Evolutionary conservation across 2,329 filamentous ascomycete species (phyloP).

Genomic region (Chrysosporium keratinophilum): DNA sequence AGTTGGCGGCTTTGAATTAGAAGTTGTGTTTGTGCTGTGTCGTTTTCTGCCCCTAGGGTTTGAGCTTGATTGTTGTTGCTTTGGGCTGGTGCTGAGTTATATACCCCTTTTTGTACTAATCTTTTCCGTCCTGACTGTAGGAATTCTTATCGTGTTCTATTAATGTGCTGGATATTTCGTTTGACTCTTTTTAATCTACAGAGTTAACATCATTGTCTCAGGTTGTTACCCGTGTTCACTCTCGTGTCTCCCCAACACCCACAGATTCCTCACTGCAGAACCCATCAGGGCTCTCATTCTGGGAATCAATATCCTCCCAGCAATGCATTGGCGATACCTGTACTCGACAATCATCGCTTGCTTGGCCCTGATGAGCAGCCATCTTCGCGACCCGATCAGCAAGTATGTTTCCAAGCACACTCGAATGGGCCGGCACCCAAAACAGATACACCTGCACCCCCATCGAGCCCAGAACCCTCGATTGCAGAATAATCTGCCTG

Average conservation of each 20-base stretch:
- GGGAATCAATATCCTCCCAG: no score
- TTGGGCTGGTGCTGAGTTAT: background rate
- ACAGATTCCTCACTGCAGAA: no score
- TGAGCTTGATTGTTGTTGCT: background rate
- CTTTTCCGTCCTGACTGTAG: no score
- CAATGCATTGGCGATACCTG: no score
- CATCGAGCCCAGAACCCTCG: background rate
- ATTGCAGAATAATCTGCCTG: background rate
- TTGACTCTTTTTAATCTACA: no score
- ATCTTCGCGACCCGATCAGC: background rate
- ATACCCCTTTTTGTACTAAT: background rate
- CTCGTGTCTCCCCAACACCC: background rate
- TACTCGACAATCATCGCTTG: no score
- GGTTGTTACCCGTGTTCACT: no score
- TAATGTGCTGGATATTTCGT: no score
- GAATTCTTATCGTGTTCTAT: no score
- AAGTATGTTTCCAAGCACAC: background rate
- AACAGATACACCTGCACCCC: background rate
- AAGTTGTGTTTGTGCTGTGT: background rate
- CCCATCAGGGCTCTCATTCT: no score
- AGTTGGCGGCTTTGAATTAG: conserved; percentile 34
- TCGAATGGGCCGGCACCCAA: background rate
- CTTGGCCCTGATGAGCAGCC: background rate
- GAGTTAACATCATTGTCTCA: no score
- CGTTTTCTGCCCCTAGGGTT: no score